A percentile compares a stretch with the other conserved stretches of the same genome.
Conservation (phyloP, 371 early-diverging fungal species). For the Apophysomyces trapeziformis region DNA sequence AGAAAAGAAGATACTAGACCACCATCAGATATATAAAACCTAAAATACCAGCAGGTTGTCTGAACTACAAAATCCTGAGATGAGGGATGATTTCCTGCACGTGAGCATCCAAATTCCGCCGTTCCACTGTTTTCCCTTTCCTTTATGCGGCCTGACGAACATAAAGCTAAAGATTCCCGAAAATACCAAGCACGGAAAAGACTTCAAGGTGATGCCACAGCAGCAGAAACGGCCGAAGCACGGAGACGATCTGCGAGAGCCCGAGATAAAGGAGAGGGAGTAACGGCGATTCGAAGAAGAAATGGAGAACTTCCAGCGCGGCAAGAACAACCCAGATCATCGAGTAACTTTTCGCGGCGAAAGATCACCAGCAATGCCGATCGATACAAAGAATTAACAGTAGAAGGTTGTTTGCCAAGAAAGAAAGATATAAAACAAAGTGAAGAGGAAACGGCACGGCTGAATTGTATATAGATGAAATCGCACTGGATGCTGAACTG, state of each 20-base stretch:
- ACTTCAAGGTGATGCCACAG: conserved; percentile 41
- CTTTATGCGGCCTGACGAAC: conserved; percentile 53
- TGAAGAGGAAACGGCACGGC: neutral
- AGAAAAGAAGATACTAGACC: no score
- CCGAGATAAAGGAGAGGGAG: conserved; percentile 37
- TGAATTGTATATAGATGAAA: conserved; percentile 23
- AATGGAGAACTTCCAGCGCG: conserved; percentile 37
- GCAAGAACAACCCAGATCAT: conserved; percentile 19
- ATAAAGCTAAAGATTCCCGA: conserved; percentile 51
- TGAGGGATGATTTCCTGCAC: neutral
- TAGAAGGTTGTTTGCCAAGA: conserved; percentile 20
- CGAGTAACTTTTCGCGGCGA: conserved; percentile 31
- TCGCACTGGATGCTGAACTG: conserved; percentile 45
- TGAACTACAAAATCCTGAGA: neutral
- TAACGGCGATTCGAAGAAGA: conserved; percentile 46
- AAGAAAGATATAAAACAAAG: conserved; percentile 26
- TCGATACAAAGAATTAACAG: conserved; percentile 38
- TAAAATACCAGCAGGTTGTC: no score
- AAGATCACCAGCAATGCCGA: conserved; percentile 39
- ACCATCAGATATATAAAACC: no score
- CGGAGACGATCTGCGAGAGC: conserved; percentile 35
- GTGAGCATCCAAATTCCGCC: neutral
- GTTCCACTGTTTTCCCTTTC: neutral
- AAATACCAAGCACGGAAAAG: conserved; percentile 47
- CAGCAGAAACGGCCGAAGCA: conserved; percentile 42